phyloP scores from a whole-genome alignment of 768 basidiomycete species.

The Kwoniella shandongensis region DNA sequence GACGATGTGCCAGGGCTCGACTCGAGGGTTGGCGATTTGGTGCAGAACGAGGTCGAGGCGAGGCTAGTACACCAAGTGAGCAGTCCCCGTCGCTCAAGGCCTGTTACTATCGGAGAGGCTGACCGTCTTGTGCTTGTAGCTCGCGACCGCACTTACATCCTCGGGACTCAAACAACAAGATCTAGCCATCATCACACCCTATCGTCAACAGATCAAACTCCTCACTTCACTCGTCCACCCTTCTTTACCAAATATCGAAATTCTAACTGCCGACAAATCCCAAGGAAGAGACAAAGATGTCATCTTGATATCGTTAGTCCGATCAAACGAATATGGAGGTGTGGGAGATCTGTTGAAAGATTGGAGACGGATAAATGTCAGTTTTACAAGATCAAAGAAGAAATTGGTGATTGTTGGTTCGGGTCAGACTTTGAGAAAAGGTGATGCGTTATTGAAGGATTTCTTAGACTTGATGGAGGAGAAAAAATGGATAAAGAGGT shows the following conservation, averaged over 20 bases:
- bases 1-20: conserved; percentile 76
- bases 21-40: conserved; percentile 78
- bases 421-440: conserved; percentile 63
- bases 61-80: conserved; percentile 54
- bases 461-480: conserved; percentile 77
- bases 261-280: conserved; percentile 87
- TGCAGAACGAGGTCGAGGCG: conserved; percentile 85
- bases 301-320: conserved; percentile 86
- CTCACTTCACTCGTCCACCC: conserved; percentile 65
- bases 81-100: too few relatives aligned
- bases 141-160: conserved; percentile 65
- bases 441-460: conserved; percentile 60
- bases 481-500: conserved; percentile 67
- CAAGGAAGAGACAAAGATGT: conserved; percentile 96
- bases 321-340: conserved; percentile 73
- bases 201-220: conserved; percentile 93
- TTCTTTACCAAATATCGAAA: conserved; percentile 62
- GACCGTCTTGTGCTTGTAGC: conserved; percentile 54
- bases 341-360: conserved; percentile 93
- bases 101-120: too few relatives aligned
- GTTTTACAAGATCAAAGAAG: conserved; percentile 85
- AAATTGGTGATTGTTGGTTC: conserved; percentile 93
- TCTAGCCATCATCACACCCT: conserved; percentile 85
- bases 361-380: conserved; percentile 95
- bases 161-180: conserved; percentile 69